Evolutionary conservation across 176 grass and related monocot species (phyloP).

Genomic region (Raddia distichophylla): DNA sequence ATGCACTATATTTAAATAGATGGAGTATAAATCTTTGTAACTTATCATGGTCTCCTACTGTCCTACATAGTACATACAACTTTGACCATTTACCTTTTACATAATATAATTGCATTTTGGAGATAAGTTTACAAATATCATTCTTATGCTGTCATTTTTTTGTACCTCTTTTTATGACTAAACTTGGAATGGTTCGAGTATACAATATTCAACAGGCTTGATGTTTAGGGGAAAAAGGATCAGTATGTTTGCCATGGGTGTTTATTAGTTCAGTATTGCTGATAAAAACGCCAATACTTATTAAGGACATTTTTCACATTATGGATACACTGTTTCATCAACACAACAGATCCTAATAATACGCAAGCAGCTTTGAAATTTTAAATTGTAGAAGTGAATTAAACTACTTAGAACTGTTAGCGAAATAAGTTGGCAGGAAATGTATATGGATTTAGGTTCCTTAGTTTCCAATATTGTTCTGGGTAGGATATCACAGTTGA

Average conservation of each 20-base stretch:
- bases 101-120: constrained; percentile 19
- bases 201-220: constrained; percentile 2
- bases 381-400: constrained; percentile 18
- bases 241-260: constrained; percentile 14
- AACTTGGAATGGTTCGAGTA: constrained; percentile 7
- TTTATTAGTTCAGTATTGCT: constrained; percentile 19
- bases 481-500: constrained; percentile 28
- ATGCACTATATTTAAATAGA: background rate
- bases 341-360: background rate
- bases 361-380: constrained; percentile 5
- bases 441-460: constrained; percentile 4
- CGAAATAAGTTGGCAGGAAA: constrained; percentile 15
- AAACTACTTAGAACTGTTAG: constrained; percentile 28
- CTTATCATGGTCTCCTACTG: constrained; percentile 1
- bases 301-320: constrained; percentile 24
- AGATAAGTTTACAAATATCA: constrained; percentile 10
- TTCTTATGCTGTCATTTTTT: constrained; percentile 1
- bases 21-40: constrained; percentile 8
- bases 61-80: background rate
- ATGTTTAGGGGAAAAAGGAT: background rate
- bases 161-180: constrained; percentile 15
- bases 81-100: constrained; percentile 1
- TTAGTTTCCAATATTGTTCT: constrained; percentile 25
- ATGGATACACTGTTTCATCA: constrained; percentile 15
- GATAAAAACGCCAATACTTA: constrained; percentile 11